Evolutionary conservation across 495 filamentous ascomycete genomes (phyloP), one percentile per base, ranked within the genome.

Genomic region (Annulohypoxylon bovei): DNA sequence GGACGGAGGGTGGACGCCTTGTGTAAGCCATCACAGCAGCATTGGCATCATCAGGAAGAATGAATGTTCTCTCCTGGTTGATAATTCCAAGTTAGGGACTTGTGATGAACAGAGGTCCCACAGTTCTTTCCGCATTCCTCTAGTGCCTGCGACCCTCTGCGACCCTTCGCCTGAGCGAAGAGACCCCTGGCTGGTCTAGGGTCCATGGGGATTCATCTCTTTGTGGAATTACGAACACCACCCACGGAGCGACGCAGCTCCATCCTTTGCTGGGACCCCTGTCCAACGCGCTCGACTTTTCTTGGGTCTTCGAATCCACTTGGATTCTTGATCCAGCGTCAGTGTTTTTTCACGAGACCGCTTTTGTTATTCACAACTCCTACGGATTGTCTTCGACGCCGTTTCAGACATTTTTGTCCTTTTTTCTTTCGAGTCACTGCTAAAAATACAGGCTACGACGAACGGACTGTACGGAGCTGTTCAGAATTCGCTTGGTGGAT

Each of bases 211-310:
- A 50, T 57, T 72, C 65, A 68, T 68, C 59, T 72, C 68, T 71
- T 44, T 37, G 65, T 68, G 33, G 65, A 72, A 72, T 72, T 72
- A 72, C 65, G 65, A 72, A 72, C 63, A 72, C 53, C 65, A 68
- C 64, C 70, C 47, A 61, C 37, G 37, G 65, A 61, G 23, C 60
- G 63, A 47, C 23, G 67, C 46, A 63, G 70, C 59, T 72, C 70
- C 70, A 72, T 72, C 64, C 65, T 61, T 64, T 55, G 39, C 30
- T 28, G 12, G 32, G 30, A 55, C 47, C 70, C 70, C 70, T 72
- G 64, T 46, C 62, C 40, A 61, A 33, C 66, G 37, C 55, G 46
- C 55, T 67, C 60, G 28, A 65, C 65, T 61, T 65, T 68, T 68
- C 65, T 50, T 72, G 55, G 60, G 59, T 57, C 65, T 49, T 64